A percentile compares a stretch with the other conserved stretches of the same genome.
Conservation (phyloP, 495 filamentous ascomycete genomes). For the Aspergillus nidulans region DNA sequence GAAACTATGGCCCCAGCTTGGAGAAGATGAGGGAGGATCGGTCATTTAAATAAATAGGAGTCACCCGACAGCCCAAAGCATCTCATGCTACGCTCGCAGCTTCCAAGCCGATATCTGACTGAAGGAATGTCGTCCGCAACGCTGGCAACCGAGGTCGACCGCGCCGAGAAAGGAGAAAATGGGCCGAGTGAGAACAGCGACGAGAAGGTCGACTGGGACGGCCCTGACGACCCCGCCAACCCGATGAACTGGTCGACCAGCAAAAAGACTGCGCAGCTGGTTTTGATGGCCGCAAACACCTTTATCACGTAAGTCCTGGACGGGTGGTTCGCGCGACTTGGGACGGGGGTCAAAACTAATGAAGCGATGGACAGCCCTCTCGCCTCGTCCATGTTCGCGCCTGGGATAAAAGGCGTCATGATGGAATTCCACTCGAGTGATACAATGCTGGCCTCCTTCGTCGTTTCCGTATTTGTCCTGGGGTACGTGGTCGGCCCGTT, state of each 20-base stretch:
- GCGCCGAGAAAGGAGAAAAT: background rate
- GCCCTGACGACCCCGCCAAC: conserved; percentile 53
- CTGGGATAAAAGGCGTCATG: conserved; percentile 51
- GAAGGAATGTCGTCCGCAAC: background rate
- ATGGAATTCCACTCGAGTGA: conserved; percentile 46
- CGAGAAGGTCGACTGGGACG: conserved; percentile 46
- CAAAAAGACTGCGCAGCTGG: conserved; percentile 43
- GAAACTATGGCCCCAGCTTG: background rate
- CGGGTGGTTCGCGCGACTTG: background rate
- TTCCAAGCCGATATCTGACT: background rate
- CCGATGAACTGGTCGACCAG: conserved; percentile 56
- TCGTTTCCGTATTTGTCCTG: conserved; percentile 42
- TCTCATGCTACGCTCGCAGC: background rate
- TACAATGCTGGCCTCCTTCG: conserved; percentile 30
- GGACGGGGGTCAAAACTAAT: conserved; percentile 1
- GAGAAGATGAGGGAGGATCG: too few species aligned
- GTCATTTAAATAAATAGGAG: background rate
- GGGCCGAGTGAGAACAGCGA: background rate
- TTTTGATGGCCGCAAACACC: conserved; percentile 47
- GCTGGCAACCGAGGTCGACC: background rate
- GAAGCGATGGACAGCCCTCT: conserved; percentile 26
- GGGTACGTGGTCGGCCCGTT: conserved; percentile 33
- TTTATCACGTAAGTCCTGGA: conserved; percentile 55
- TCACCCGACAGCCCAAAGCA: too few species aligned
- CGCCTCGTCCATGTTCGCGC: conserved; percentile 63